Percentiles rank a stretch among this genome's conserved stretches.
phyloP scores from a whole-genome alignment of 2,329 filamentous ascomycete species.

The Phaeosphaeriaceae sp. region DNA sequence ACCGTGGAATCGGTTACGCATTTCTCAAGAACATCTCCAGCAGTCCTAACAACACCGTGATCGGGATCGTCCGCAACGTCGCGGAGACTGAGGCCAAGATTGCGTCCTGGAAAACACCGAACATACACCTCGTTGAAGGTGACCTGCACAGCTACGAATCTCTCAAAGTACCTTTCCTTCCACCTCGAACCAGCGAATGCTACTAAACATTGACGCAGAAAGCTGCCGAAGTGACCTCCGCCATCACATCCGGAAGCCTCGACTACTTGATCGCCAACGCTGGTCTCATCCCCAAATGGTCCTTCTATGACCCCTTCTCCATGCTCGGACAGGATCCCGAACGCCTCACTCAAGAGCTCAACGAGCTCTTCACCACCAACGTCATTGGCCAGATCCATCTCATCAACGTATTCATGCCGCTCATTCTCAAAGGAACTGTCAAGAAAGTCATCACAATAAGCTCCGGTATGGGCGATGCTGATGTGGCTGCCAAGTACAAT shows the following conservation, averaged over 20 bases:
- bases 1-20: slow-evolving; percentile 43
- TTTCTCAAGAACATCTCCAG: slow-evolving; percentile 40
- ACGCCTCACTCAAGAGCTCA: slow-evolving; percentile 14
- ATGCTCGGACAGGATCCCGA: slow-evolving; percentile 11
- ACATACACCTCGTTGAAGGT: slow-evolving; percentile 49
- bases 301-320: slow-evolving; percentile 14
- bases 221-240: slow-evolving; percentile 40
- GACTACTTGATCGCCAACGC: slow-evolving; percentile 55
- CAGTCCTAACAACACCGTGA: slow-evolving; percentile 36
- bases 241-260: slow-evolving; percentile 46
- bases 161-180: slow-evolving; percentile 28
- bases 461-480: slow-evolving; percentile 45
- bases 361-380: slow-evolving; percentile 32
- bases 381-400: slow-evolving; percentile 40
- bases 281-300: slow-evolving; percentile 27
- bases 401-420: slow-evolving; percentile 51
- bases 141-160: slow-evolving; percentile 44
- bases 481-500: slow-evolving; percentile 29
- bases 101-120: slow-evolving; percentile 21
- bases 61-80: slow-evolving; percentile 43
- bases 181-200: background rate
- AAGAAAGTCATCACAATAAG: slow-evolving; percentile 55
- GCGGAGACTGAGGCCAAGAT: slow-evolving; percentile 11
- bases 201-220: background rate
- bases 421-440: slow-evolving; percentile 45